These are phyloP conservation scores for Poa annua DNA, from an alignment of 176 grass and related monocot species.

Conservation along the genomic window DNA sequence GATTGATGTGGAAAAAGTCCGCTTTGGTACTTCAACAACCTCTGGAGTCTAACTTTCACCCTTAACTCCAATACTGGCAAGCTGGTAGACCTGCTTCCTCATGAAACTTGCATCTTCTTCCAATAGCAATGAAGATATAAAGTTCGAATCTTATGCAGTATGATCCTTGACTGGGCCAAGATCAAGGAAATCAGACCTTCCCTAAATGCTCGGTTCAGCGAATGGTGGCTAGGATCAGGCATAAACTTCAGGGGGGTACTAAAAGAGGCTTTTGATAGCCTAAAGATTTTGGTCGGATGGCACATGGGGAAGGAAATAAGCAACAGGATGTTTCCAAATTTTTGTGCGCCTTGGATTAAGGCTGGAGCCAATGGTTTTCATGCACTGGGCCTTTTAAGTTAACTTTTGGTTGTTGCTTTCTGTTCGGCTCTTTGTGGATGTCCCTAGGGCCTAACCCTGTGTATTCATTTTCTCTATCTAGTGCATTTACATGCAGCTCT, in stretches of 20 bases:
- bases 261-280: background rate
- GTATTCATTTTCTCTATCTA: background rate
- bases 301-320: background rate
- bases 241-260: background rate
- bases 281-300: background rate
- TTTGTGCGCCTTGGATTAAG: background rate
- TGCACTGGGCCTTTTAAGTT: background rate
- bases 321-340: background rate
- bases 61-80: conserved; percentile 5
- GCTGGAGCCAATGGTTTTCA: background rate
- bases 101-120: conserved; percentile 5
- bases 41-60: background rate
- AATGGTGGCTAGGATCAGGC: background rate
- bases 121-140: background rate
- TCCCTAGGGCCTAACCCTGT: background rate
- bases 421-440: conserved; percentile 6
- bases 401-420: background rate
- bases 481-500: conserved; percentile 2
- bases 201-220: background rate
- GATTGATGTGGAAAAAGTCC: background rate
- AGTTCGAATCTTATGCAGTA: background rate
- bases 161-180: background rate
- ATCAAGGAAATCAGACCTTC: conserved; percentile 4
- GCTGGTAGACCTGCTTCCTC: background rate
- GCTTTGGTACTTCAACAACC: background rate